Evolutionary conservation across 2,329 filamentous ascomycete genomes (phyloP), one percentile per base, ranked within the genome.

Genomic region (Mariannaea sp.): DNA sequence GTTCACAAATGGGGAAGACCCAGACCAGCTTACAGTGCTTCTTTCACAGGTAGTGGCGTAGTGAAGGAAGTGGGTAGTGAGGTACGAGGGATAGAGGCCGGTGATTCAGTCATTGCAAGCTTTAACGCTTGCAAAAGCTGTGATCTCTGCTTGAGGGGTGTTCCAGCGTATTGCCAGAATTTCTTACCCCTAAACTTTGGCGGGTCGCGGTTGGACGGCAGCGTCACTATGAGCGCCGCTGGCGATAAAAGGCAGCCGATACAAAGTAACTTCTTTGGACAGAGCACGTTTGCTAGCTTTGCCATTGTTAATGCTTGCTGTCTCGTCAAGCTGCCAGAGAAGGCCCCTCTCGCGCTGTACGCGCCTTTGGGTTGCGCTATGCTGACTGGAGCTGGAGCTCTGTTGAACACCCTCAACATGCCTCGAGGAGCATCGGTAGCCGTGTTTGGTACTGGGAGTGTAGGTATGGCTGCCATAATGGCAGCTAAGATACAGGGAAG

Each of bases 401-500:
- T 59, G 0, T 39, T 61, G 14, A 61, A 61, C 2, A 53, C 48
- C 0, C n/a, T 61, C 1, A 10, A 59, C 7, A 49, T 61, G 6
- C 39, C 48, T 8, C 44, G 40, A 0, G 56, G 48, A 1, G 55
- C 27, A 3, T 55, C 56, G 3, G 3, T 61, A 0, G 58, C 56
- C 1, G 30, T 61, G 0, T 61, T 55, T 14, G 59, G 59, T 0
- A 53, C 55, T 0, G 59, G 58, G 0, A 36, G 49, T 1, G 59
- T 61, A 8, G 58, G 59, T 0, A 24, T 61, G 10, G 50, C 56
- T 1, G 56, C 53, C 2, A 26, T 61, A 4, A 61, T 61, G 58
- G 59, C 48, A 10, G 55, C 48, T 1, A 60, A 56, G 3, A 29
- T 33, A 0, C 14, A 51, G 6, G 8, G 26, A 3, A 58, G 48